Evolutionary conservation across 2,329 filamentous ascomycete species (phyloP).

Genomic region (Alternaria consortialis): DNA sequence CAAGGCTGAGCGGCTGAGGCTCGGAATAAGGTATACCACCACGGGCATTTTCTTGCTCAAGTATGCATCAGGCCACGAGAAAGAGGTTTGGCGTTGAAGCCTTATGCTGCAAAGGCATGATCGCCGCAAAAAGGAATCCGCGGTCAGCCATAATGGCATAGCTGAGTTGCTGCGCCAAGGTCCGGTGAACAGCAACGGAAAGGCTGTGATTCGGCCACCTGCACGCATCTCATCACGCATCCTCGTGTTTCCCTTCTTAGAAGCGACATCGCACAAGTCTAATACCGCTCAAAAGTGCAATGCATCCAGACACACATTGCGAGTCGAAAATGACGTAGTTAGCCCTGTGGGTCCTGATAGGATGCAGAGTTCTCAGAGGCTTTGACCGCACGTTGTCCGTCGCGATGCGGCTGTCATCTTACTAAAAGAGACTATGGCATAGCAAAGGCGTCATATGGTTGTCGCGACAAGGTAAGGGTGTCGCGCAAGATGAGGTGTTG

Average conservation of each 20-base stretch:
- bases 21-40: background rate
- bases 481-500: slow-evolving; percentile 17
- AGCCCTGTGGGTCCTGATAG: background rate
- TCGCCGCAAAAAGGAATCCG: background rate
- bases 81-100: slow-evolving; percentile 1
- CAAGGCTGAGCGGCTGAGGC: slow-evolving; percentile 1
- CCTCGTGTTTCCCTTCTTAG: background rate
- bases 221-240: background rate
- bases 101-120: slow-evolving; percentile 2
- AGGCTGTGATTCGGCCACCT: slow-evolving; percentile 3
- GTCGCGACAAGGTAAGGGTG: slow-evolving; percentile 17
- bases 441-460: slow-evolving; percentile 2
- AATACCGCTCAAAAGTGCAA: background rate
- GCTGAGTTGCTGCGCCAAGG: slow-evolving; percentile 15
- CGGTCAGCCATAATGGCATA: slow-evolving; percentile 10
- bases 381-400: slow-evolving; percentile 12
- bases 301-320: background rate
- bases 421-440: background rate
- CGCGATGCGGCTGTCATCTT: slow-evolving; percentile 3
- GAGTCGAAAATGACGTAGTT: slow-evolving; percentile 10
- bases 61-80: background rate
- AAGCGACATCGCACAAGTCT: background rate
- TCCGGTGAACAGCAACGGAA: slow-evolving; percentile 23
- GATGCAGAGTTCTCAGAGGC: slow-evolving; percentile 2
- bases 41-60: background rate